Evolutionary conservation across 148 eudicot species (phyloP), one percentile per base, ranked within the genome.

Genomic region (Chenopodium quinoa): DNA sequence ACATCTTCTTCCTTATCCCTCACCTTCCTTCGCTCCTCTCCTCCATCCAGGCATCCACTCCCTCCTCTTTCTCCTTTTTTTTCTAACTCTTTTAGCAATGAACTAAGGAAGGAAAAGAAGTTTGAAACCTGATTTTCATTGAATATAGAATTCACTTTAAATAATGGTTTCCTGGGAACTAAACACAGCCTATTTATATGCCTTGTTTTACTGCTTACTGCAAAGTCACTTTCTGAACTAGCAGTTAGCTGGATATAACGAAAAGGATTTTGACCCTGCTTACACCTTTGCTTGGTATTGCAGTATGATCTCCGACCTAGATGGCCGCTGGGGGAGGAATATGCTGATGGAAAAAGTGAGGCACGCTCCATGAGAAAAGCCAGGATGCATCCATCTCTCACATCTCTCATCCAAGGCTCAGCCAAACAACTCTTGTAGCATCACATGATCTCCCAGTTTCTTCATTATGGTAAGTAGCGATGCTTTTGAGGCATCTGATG

Each of bases 271-370:
- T 23, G 25, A 37, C 71, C 73, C 9, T 25, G 22, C 40, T 40
- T 3, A 27, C 16, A 16, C 20, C 27, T 19, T 22, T 25, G 1
- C 2, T 13, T 60, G 71, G 47, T 66, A 23, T 16, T 71, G 31
- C 85, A 96, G 99, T 84, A 90, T 83, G 99, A 96, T 90, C 69
- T 96, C 78, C 86, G 97, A 70, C 94, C 99, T 64, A 90, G 99
- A 81, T 96, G 99, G 99, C 98, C 99, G 22, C 80, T 96, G 83
- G 99, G 99, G 25, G 99, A 93, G 83, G 99, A 93, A 83, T 91
- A 86, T 80, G 93, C 92, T 12, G 84, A 91, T 87, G 99, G 99
- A 77, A 89, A 84, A 89, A 96, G 97, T 75, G 93, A 88, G 83
- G 98, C 99, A 46, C 95, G 99, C 54, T 96, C 99, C 32, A 11